Evolutionary conservation across 2,329 filamentous ascomycete species (phyloP).

Genomic region (Aureobasidium sp.): DNA sequence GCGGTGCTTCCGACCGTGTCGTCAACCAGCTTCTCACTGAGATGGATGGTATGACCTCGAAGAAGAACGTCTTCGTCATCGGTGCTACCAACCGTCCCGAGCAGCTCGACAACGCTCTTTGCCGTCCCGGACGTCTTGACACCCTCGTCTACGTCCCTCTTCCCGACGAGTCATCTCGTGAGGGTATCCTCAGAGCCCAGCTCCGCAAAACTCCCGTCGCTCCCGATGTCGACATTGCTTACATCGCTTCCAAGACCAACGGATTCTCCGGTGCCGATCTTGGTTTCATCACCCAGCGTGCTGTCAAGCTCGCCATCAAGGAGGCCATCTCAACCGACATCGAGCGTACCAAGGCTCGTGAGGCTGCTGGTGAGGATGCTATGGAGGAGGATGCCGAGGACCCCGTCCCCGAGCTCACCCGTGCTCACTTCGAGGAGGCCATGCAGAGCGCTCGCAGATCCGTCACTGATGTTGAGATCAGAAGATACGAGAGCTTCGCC

Average conservation of each 20-base stretch:
- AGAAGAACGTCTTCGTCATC: slow-evolving; percentile 99
- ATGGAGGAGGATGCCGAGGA: slow-evolving; percentile 85
- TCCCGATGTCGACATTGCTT: slow-evolving; percentile 75
- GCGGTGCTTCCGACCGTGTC: slow-evolving; percentile 97
- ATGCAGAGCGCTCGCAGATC: slow-evolving; percentile 93
- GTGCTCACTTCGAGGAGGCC: slow-evolving; percentile 95
- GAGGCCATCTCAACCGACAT: slow-evolving; percentile 89
- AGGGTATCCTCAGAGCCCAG: slow-evolving; percentile 86
- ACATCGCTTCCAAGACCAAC: slow-evolving; percentile 94
- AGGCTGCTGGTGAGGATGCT: slow-evolving; percentile 70
- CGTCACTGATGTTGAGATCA: slow-evolving; percentile 93
- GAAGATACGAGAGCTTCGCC: slow-evolving; percentile 95
- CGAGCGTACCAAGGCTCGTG: slow-evolving; percentile 79
- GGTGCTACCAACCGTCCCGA: slow-evolving; percentile 98
- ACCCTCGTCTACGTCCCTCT: slow-evolving; percentile 97
- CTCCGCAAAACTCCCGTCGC: slow-evolving; percentile 96
- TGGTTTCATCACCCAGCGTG: slow-evolving; percentile 96
- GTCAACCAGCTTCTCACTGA: slow-evolving; percentile 99
- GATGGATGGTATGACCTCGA: slow-evolving; percentile 99
- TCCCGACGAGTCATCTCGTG: slow-evolving; percentile 82
- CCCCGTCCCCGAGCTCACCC: slow-evolving; percentile 90
- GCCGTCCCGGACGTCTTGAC: slow-evolving; percentile 96
- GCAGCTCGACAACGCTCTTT: slow-evolving; percentile 95
- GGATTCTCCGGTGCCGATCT: slow-evolving; percentile 99
- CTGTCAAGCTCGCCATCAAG: slow-evolving; percentile 99